A percentile compares a stretch with the other conserved stretches of the same genome.
These are phyloP conservation scores for Phytophthora pistaciae DNA, from an alignment of 352 stramenopile species.

Conservation along the genomic window DNA sequence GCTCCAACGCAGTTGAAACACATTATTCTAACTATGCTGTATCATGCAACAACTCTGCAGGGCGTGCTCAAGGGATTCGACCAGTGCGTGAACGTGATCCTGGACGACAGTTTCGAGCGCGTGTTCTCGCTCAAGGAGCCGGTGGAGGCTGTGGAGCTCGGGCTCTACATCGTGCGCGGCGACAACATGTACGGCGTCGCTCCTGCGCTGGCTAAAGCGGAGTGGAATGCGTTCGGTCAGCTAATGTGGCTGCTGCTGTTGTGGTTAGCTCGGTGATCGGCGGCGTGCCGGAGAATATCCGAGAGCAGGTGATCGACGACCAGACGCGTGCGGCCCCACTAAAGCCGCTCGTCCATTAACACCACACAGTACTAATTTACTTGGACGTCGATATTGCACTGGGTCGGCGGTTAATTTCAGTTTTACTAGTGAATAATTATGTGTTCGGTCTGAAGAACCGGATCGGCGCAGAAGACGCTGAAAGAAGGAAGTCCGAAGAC, in stretches of 20 bases:
- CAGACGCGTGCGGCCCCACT: constrained; percentile 88
- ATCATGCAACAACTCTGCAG: constrained; percentile 31
- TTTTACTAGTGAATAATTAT: not conserved
- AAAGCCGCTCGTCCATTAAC: constrained; percentile 93
- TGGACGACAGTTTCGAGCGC: constrained; percentile 95
- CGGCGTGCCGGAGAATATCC: constrained; percentile 86
- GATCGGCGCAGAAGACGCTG: too few species aligned
- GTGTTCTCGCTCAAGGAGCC: constrained; percentile 92
- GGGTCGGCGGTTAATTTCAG: not conserved
- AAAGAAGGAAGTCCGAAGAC: too few species aligned
- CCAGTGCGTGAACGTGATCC: constrained; percentile 94
- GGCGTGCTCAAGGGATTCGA: constrained; percentile 93
- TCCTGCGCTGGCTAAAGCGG: not conserved
- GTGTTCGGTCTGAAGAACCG: not conserved
- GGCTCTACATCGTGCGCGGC: constrained; percentile 94
- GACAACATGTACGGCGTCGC: constrained; percentile 90
- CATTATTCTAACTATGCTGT: not conserved
- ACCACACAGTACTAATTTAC: constrained; percentile 53
- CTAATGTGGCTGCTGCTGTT: not conserved
- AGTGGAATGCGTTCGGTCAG: not conserved
- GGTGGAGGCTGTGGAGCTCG: constrained; percentile 91
- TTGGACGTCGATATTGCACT: constrained; percentile 1
- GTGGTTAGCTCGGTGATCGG: constrained; percentile 82
- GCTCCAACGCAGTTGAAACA: not conserved
- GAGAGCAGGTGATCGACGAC: constrained; percentile 92